phyloP scores from a whole-genome alignment of 495 filamentous ascomycete species.

The Aspergillus incahuasiensis region DNA sequence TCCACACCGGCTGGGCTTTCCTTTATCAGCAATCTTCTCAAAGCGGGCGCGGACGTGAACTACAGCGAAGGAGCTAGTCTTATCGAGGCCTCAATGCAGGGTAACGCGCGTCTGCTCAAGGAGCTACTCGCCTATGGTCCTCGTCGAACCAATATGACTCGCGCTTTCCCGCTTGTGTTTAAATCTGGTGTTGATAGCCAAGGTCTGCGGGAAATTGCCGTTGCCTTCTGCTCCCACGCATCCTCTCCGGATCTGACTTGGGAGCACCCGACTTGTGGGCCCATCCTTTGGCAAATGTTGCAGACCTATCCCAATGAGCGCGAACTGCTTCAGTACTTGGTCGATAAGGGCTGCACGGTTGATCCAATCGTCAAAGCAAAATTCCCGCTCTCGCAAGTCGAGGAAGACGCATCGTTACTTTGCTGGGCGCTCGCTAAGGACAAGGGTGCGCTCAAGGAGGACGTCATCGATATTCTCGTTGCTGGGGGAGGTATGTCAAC shows the following conservation, averaged over 20 bases:
- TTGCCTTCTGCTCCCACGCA: conserved; percentile 8
- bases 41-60: conserved; percentile 11
- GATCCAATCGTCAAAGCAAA: conserved; percentile 6
- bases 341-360: conserved; percentile 1
- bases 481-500: conserved; percentile 2
- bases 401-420: conserved; percentile 1
- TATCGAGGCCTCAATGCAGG: conserved; percentile 1
- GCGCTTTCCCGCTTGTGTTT: conserved; percentile 4
- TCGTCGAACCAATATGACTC: neutral
- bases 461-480: conserved; percentile 4
- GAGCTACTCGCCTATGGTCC: conserved; percentile 1
- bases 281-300: conserved; percentile 3
- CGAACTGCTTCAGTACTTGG: conserved; percentile 7
- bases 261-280: neutral
- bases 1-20: neutral
- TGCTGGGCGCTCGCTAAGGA: conserved; percentile 8
- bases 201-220: conserved; percentile 3
- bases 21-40: conserved; percentile 5
- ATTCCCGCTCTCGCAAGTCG: neutral
- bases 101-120: neutral
- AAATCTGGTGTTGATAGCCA: neutral
- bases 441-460: neutral
- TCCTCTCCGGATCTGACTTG: conserved; percentile 5
- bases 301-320: conserved; percentile 2
- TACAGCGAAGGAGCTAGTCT: conserved; percentile 5